Conservation (phyloP, 176 grass and related monocot genomes). For the Triticum monococcum region DNA sequence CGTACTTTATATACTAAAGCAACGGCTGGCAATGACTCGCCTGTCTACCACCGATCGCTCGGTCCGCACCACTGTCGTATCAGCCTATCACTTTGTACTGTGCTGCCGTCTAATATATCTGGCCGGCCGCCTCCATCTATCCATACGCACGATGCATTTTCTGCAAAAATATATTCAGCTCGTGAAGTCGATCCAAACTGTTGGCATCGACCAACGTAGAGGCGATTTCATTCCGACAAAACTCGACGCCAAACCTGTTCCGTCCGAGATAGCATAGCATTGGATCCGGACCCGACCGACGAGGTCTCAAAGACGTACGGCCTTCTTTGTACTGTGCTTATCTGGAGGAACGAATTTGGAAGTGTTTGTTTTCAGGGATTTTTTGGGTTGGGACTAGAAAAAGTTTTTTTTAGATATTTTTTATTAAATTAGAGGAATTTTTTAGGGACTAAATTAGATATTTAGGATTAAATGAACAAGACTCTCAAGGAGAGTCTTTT, state of each 20-base stretch:
- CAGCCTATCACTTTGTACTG: neutral
- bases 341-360: no score
- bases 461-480: no score
- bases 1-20: neutral
- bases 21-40: neutral
- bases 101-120: neutral
- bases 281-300: neutral
- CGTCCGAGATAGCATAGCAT: neutral
- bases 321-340: no score
- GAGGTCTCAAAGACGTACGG: neutral
- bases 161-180: neutral
- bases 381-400: no score
- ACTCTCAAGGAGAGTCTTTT: no score
- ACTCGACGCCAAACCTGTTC: neutral
- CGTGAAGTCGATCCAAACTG: neutral
- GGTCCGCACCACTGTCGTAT: neutral
- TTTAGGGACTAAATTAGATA: no score
- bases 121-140: neutral
- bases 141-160: neutral
- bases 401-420: no score
- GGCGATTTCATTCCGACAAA: neutral
- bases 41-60: neutral
- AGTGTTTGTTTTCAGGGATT: no score
- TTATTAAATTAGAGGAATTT: no score
- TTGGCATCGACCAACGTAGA: neutral